Evolutionary conservation across 225 moss, liverwort and hornwort genomes (phyloP).

Genomic region (Physcomitrium patens): DNA sequence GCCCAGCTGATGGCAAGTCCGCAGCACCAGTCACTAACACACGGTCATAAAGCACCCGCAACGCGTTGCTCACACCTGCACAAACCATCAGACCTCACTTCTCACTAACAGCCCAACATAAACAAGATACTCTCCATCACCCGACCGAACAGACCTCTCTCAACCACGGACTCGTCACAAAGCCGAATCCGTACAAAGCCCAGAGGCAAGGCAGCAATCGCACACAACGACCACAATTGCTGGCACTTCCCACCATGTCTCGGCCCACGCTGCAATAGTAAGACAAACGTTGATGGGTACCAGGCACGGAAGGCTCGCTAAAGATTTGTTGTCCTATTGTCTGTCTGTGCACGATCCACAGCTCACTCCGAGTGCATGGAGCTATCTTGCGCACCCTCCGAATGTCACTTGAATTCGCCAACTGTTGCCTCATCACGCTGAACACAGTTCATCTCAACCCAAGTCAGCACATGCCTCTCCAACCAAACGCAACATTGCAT

Average conservation of each 20-base stretch:
- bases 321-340: conserved; percentile 64
- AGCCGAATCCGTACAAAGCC: conserved; percentile 10
- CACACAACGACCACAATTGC: conserved; percentile 16
- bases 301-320: conserved; percentile 80
- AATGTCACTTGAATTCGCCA: conserved; percentile 85
- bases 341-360: conserved; percentile 82
- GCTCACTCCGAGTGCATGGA: conserved; percentile 79
- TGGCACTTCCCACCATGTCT: conserved; percentile 1
- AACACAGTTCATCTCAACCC: conserved; percentile 29
- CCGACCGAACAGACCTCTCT: background rate
- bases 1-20: conserved; percentile 68
- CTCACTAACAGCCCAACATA: conserved; percentile 1
- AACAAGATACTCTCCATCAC: background rate
- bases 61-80: conserved; percentile 62
- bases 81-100: conserved; percentile 8
- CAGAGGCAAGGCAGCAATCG: background rate
- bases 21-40: conserved; percentile 80
- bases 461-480: conserved; percentile 17
- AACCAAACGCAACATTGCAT: background rate
- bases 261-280: conserved; percentile 10
- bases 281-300: conserved; percentile 35
- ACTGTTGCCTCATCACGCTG: conserved; percentile 95
- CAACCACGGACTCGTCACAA: conserved; percentile 11
- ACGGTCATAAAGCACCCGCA: conserved; percentile 68
- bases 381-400: conserved; percentile 91